phyloP scores from a whole-genome alignment of 2,329 filamentous ascomycete genomes.

The Curvularia spicifera region DNA sequence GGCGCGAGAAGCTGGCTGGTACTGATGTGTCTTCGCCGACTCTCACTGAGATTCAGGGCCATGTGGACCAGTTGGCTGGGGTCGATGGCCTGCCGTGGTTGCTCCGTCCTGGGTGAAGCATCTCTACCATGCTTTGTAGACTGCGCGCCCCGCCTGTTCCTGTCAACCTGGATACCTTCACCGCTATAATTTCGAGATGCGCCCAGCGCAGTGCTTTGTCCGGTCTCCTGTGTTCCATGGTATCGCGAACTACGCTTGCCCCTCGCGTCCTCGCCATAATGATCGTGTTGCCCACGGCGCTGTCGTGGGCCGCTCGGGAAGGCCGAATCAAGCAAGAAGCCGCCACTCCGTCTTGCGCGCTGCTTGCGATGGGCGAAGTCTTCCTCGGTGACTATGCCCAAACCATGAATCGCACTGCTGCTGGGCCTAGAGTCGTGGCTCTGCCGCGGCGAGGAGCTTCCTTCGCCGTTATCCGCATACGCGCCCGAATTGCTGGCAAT shows the following conservation, averaged over 20 bases:
- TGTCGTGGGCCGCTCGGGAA: constrained; percentile 38
- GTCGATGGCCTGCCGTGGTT: constrained; percentile 69
- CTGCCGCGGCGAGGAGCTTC: constrained; percentile 34
- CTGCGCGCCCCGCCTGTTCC: constrained; percentile 23
- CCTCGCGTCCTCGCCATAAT: constrained; percentile 41
- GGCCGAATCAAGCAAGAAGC: constrained; percentile 56
- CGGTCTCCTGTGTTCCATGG: constrained; percentile 30
- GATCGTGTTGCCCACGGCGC: constrained; percentile 36
- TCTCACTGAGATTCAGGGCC: constrained; percentile 87
- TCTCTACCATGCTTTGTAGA: constrained; percentile 17
- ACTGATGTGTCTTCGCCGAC: constrained; percentile 68
- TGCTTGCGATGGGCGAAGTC: constrained; percentile 44
- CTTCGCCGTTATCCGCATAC: constrained; percentile 37
- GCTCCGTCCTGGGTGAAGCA: constrained; percentile 14
- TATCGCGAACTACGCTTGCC: constrained; percentile 51
- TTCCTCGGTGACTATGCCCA: constrained; percentile 32
- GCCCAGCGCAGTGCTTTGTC: constrained; percentile 10
- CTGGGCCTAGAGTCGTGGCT: constrained; percentile 26
- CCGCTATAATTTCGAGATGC: constrained; percentile 11
- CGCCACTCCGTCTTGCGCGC: constrained; percentile 46
- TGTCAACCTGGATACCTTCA: constrained; percentile 28
- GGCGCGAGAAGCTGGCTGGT: constrained; percentile 61
- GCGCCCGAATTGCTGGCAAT: constrained; percentile 36
- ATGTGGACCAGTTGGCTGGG: constrained; percentile 91
- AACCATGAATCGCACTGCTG: constrained; percentile 16